These are phyloP conservation scores for Cantharellus anzutake DNA, from an alignment of 768 basidiomycete species.

Conservation along the genomic window DNA sequence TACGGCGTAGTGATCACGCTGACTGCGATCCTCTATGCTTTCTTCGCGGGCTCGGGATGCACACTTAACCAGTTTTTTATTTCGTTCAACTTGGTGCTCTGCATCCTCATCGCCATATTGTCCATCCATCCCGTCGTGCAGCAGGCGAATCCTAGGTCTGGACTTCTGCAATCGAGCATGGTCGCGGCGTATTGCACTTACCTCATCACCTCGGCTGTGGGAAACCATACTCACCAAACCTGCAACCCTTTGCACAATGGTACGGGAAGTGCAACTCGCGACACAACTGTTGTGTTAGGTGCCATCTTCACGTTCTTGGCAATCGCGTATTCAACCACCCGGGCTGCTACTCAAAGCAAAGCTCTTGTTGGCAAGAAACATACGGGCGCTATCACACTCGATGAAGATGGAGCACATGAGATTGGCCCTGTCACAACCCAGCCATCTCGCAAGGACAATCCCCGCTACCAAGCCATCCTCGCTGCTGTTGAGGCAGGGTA, in stretches of 20 bases:
- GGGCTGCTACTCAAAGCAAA: constrained; percentile 89
- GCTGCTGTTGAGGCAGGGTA: constrained; percentile 95
- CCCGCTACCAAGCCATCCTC: constrained; percentile 81
- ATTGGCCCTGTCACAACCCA: constrained; percentile 64
- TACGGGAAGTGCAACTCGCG: constrained; percentile 46
- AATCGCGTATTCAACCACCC: constrained; percentile 90
- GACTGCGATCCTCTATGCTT: constrained; percentile 76
- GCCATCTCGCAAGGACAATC: constrained; percentile 66
- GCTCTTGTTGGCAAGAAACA: constrained; percentile 62
- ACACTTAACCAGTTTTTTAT: constrained; percentile 94
- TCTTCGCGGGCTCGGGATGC: constrained; percentile 77
- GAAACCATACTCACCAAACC: constrained; percentile 59
- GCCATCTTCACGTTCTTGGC: constrained; percentile 94
- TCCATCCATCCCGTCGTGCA: constrained; percentile 77
- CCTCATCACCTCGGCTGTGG: constrained; percentile 81
- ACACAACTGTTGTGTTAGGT: constrained; percentile 74
- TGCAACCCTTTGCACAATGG: constrained; percentile 77
- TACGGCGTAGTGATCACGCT: constrained; percentile 71
- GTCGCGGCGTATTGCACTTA: constrained; percentile 98
- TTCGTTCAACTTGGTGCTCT: constrained; percentile 74
- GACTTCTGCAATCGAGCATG: constrained; percentile 88
- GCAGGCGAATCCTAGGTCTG: constrained; percentile 83
- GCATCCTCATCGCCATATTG: constrained; percentile 58
- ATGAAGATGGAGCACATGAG: constrained; percentile 43
- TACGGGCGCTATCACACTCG: constrained; percentile 42